Conservation (phyloP, 352 stramenopile genomes). For the Phytophthora quininea region DNA sequence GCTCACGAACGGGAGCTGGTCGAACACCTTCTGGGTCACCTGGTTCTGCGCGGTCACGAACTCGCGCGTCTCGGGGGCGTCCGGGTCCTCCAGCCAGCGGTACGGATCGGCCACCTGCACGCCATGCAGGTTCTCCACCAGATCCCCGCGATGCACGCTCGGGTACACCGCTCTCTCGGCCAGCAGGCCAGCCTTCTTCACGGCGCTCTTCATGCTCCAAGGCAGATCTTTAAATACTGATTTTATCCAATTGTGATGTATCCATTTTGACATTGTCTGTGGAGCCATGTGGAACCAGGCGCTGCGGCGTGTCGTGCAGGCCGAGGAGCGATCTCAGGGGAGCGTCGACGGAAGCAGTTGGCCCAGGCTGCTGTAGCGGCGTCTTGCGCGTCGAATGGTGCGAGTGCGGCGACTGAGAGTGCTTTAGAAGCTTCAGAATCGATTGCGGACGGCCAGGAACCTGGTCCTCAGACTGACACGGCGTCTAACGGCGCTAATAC, state of each 20-base stretch:
- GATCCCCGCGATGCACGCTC: constrained; percentile 46
- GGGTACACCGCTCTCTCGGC: constrained; percentile 55
- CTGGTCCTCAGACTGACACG: not conserved
- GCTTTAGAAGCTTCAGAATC: constrained; percentile 12
- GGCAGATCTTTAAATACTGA: constrained; percentile 17
- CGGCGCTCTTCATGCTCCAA: constrained; percentile 33
- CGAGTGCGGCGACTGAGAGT: not conserved
- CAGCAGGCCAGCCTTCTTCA: constrained; percentile 33
- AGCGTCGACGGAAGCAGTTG: constrained; percentile 35
- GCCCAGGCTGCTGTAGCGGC: constrained; percentile 11
- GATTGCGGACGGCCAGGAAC: not conserved
- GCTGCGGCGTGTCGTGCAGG: constrained; percentile 34
- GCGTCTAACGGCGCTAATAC: not conserved
- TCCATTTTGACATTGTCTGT: not conserved
- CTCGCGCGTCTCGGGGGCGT: constrained; percentile 76
- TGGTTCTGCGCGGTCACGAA: constrained; percentile 84
- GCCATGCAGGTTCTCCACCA: constrained; percentile 67
- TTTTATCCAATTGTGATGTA: too few relatives aligned
- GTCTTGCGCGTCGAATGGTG: constrained; percentile 12
- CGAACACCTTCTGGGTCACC: constrained; percentile 68
- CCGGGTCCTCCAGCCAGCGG: constrained; percentile 82
- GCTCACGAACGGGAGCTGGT: constrained; percentile 65
- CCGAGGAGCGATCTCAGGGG: constrained; percentile 33
- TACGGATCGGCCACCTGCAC: constrained; percentile 68
- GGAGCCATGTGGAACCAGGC: constrained; percentile 40